Base-by-base conservation (phyloP, 768 basidiomycete genomes). In the Clathrus columnatus region DNA sequence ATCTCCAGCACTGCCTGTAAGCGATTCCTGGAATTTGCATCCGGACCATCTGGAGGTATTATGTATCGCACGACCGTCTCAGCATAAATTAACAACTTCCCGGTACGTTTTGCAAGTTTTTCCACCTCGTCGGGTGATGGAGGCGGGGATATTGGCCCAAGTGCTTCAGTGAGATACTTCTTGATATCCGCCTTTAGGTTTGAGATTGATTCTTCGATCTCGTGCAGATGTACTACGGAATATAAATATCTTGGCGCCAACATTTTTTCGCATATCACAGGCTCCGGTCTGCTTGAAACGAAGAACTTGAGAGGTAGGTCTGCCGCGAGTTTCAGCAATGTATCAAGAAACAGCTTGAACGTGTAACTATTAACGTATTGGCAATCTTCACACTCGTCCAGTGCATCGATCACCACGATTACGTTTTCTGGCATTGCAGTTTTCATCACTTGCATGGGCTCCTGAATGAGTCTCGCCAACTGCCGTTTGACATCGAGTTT, bases 111-210 rank as follows among this genome's bases (percentile, higher is more conserved):
- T 14, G 51, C 45, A 7, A 59, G 47, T 7, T 28, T 43, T 10
- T 59, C n/a, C 16, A 59, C 5, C 6, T 59, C 58, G 21, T 28
- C 8, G 2, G 24, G 24, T 16, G 58, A 18, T 1, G 57, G 58
- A 57, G 56, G 57, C 10, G 44, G 10, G 10, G 49, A 23, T 0
- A 50, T 20, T 4, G 52, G 17, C 18, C 54, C 20, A 21, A 54
- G 18, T 5, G 18, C 27, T 21, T 24, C 36, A 24, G 11, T 7
- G 5, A 27, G 52, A 56, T 51, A 53, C 23, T 10, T 23, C 28
- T 27, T 23, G 57, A 68, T 68, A 54, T 67, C 67, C 2, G 53
- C 53, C 55, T 62, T 57, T 7, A 65, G 60, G n/a, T n/a, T n/a
- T n/a, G n/a, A n/a, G n/a, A 60, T 27, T 24, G 59, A 52, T 7